Percentiles rank a stretch among this genome's conserved stretches.
Conservation (phyloP, 495 filamentous ascomycete species). For the Penicillium robsamsonii region DNA sequence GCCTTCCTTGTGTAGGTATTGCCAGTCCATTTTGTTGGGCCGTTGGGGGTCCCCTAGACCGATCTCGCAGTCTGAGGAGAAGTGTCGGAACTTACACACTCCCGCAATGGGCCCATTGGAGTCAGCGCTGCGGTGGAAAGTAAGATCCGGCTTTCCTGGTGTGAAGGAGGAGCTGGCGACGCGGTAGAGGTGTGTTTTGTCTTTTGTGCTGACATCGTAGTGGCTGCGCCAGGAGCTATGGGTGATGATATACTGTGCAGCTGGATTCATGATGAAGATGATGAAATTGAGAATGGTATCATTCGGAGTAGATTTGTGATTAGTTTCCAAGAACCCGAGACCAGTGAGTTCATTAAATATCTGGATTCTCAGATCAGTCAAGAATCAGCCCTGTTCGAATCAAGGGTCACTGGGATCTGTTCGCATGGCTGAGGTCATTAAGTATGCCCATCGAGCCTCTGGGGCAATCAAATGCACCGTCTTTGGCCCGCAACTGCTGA, state of each 20-base stretch:
- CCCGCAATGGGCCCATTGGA: slow-evolving; percentile 27
- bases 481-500: neutral
- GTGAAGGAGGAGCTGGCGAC: slow-evolving; percentile 30
- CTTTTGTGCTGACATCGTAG: slow-evolving; percentile 26
- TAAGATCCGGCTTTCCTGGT: slow-evolving; percentile 35
- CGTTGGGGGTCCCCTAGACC: slow-evolving; percentile 31
- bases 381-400: neutral
- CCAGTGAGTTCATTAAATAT: neutral
- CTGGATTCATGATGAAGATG: slow-evolving; percentile 9
- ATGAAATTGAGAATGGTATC: neutral
- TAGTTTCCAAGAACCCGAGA: neutral
- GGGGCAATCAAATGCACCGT: neutral
- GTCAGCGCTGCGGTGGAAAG: slow-evolving; percentile 31
- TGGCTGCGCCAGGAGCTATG: slow-evolving; percentile 26
- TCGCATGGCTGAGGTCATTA: neutral
- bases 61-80: slow-evolving; percentile 33
- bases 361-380: neutral
- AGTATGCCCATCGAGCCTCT: too few relatives aligned
- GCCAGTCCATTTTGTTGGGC: slow-evolving; percentile 24
- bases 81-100: slow-evolving; percentile 35
- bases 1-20: slow-evolving; percentile 26
- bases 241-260: slow-evolving; percentile 23
- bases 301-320: too few relatives aligned
- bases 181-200: slow-evolving; percentile 24
- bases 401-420: neutral